phyloP scores from a whole-genome alignment of 495 filamentous ascomycete genomes.

The Diplogelasinospora grovesii region DNA sequence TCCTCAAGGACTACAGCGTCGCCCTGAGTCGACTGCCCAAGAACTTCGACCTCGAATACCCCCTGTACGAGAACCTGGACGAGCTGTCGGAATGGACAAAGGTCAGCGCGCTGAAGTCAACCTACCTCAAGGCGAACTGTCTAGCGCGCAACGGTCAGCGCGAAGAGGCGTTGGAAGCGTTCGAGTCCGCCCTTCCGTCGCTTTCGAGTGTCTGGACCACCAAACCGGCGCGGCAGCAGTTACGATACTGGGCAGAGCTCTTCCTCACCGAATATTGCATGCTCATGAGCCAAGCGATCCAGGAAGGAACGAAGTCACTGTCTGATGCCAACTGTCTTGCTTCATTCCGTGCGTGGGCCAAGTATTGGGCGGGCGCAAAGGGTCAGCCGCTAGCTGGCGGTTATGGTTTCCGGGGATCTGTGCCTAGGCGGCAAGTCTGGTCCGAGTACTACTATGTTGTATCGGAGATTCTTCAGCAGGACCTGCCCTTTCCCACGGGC shows the following conservation, averaged over 20 bases:
- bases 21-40: slow-evolving; percentile 58
- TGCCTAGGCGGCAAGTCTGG: slow-evolving; percentile 60
- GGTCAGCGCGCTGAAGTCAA: slow-evolving; percentile 70
- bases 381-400: slow-evolving; percentile 32
- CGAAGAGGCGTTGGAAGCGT: slow-evolving; percentile 55
- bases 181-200: slow-evolving; percentile 55
- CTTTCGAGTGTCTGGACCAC: slow-evolving; percentile 41
- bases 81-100: slow-evolving; percentile 63
- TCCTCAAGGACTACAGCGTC: slow-evolving; percentile 56
- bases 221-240: slow-evolving; percentile 47
- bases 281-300: slow-evolving; percentile 50
- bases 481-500: slow-evolving; percentile 43
- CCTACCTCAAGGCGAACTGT: slow-evolving; percentile 68
- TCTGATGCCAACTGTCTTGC: slow-evolving; percentile 43
- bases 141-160: slow-evolving; percentile 49
- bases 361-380: slow-evolving; percentile 45
- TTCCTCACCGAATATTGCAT: slow-evolving; percentile 66
- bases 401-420: slow-evolving; percentile 37
- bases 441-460: slow-evolving; percentile 71
- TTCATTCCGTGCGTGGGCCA: slow-evolving; percentile 57
- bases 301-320: slow-evolving; percentile 37
- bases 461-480: slow-evolving; percentile 55
- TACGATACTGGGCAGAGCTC: slow-evolving; percentile 70
- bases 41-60: slow-evolving; percentile 47
- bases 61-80: slow-evolving; percentile 42